Percentiles rank a stretch among this genome's conserved stretches.
phyloP scores from a whole-genome alignment of 179 eudicot species.

The Silene coronaria region DNA sequence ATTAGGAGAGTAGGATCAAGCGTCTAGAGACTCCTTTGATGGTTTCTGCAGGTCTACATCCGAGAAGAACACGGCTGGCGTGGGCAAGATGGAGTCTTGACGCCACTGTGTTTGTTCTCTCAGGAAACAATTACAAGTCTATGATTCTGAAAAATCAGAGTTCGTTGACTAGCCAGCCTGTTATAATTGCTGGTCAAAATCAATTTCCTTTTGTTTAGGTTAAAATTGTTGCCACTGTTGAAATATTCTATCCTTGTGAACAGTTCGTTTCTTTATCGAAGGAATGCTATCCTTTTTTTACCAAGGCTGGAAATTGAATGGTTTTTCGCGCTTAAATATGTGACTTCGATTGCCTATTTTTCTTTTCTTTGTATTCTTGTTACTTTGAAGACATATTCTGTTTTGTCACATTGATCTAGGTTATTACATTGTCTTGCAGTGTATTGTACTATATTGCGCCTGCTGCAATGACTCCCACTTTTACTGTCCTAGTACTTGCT shows the following conservation, averaged over 20 bases:
- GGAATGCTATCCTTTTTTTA: neutral
- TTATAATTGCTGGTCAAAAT: neutral
- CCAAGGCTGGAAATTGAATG: neutral
- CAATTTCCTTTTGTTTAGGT: neutral
- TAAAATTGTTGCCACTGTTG: neutral
- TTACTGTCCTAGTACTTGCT: neutral
- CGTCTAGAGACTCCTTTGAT: too few species aligned
- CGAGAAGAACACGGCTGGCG: too few species aligned
- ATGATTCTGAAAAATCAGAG: neutral
- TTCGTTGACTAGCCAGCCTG: neutral
- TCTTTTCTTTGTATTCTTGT: too few species aligned
- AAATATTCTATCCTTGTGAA: neutral
- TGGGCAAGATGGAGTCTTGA: too few species aligned
- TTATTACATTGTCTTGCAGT: neutral
- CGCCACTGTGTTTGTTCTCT: too few species aligned
- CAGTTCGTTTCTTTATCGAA: constrained; percentile 1
- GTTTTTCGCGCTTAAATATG: too few species aligned
- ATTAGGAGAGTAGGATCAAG: too few species aligned
- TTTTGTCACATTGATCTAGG: neutral
- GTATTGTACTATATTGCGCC: neutral
- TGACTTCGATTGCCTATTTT: too few species aligned
- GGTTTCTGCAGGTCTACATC: too few species aligned
- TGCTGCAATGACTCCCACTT: neutral
- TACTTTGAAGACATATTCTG: neutral
- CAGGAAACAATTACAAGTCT: too few species aligned